phyloP scores from a whole-genome alignment of 352 stramenopile species.

The Pilasporangium apinafurcum region DNA sequence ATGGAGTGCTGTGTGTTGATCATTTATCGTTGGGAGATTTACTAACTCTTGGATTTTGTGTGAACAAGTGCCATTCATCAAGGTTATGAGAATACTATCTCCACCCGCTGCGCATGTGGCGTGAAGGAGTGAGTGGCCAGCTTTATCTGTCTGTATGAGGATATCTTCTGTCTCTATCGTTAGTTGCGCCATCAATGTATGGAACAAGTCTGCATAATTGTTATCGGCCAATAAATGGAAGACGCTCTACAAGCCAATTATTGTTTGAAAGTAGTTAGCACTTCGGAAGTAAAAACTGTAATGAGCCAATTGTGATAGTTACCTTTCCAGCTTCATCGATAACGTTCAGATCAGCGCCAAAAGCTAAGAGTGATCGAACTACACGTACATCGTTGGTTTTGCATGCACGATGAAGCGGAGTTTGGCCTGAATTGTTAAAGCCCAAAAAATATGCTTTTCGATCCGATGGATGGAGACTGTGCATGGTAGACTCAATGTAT shows the following conservation, averaged over 20 bases:
- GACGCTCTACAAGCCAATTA: conserved; percentile 13
- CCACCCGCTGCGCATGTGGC: conserved; percentile 28
- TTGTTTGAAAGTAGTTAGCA: background rate
- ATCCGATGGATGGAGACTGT: conserved; percentile 3
- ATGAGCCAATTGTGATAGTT: background rate
- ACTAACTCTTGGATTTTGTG: conserved; percentile 10
- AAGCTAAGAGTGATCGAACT: conserved; percentile 29
- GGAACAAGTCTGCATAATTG: conserved; percentile 34
- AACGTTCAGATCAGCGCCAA: conserved; percentile 24
- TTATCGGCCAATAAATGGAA: conserved; percentile 46
- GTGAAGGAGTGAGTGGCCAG: conserved; percentile 42
- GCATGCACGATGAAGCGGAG: conserved; percentile 46
- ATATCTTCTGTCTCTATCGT: conserved; percentile 10
- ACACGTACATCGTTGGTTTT: conserved; percentile 34
- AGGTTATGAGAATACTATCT: conserved; percentile 19
- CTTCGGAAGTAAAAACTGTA: background rate
- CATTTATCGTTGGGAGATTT: conserved; percentile 26
- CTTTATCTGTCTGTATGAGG: conserved; percentile 25
- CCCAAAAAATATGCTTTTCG: conserved; percentile 29
- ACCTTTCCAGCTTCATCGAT: conserved; percentile 33
- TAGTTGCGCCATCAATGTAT: conserved; percentile 12
- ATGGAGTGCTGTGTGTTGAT: conserved; percentile 40
- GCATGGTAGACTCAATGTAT: conserved; percentile 28
- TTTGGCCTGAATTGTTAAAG: conserved; percentile 35
- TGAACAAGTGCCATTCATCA: conserved; percentile 7